Evolutionary conservation across 2,329 filamentous ascomycete species (phyloP), one percentile per base, ranked within the genome.

Genomic region (Neofusicoccum ribis): DNA sequence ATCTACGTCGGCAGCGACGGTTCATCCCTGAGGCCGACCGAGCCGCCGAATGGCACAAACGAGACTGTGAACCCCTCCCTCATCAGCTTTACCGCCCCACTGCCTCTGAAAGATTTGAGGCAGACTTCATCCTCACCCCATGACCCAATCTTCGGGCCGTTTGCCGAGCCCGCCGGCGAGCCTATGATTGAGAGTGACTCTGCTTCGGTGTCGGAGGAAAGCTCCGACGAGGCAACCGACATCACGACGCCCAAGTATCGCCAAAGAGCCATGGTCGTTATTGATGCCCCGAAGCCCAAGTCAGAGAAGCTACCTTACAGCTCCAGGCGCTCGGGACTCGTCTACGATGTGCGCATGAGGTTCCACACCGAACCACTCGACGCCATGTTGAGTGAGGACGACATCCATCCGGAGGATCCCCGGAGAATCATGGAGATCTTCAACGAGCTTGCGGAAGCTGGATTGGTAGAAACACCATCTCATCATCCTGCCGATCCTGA

Each of bases 341-440:
- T 84, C 69, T 99, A 98, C 75, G 95, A 99, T 79, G 89, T 92
- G 65, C 88, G 94, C 37, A 99, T 99, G 95, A 92, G 95, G 67
- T 90, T 96, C 67, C 95, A 99, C 76, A 91, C 93, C 63, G 96
- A 97, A 74, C 81, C 84, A 3, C 79, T 81, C 3, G 78, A 81
- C 17, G 67, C 71, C 36, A 70, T 69, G 63, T 68, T 72, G 0
- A 75, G 76, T 34, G 84, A 85, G 1, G 86, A 88, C 54, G 90
- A 94, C 23, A 89, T 96, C 60, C 95, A 99, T 73, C 95, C 95
- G 0, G 95, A 99, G 77, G 95, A 99, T 72, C 95, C 95, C 1
- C 85, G 92, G 34, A 88, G 95, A 14, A 97, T 99, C 66, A 91
- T 93, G 71, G 90, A 91, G 72, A 99, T 99, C 70, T 97, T 95